A percentile compares a stretch with the other conserved stretches of the same genome.
These are phyloP conservation scores for Syzygium malaccense DNA, from an alignment of 441 rosid species.

Conservation along the genomic window DNA sequence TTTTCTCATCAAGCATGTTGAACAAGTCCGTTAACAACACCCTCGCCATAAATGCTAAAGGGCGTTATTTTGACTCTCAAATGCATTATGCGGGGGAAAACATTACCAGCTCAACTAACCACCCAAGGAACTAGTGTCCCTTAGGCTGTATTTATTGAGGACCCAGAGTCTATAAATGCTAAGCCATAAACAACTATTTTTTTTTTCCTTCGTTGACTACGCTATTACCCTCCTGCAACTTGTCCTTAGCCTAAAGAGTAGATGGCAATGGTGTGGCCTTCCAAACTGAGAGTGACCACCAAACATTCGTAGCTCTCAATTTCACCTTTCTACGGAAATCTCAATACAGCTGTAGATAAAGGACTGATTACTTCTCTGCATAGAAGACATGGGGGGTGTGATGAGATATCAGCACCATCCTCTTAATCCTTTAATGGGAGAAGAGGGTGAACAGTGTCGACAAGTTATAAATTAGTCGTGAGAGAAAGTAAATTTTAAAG, in stretches of 20 bases:
- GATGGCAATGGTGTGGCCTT: neutral
- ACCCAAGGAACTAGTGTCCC: neutral
- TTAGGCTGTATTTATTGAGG: neutral
- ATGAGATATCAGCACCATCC: neutral
- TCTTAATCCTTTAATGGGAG: neutral
- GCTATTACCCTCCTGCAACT: neutral
- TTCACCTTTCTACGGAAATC: neutral
- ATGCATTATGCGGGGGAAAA: neutral
- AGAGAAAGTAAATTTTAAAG: neutral
- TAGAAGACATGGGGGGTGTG: neutral
- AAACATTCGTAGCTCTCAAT: neutral
- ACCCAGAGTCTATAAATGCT: too few relatives aligned
- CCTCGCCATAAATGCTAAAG: neutral
- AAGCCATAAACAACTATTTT: neutral
- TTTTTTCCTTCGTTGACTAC: neutral
- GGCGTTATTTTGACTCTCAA: neutral
- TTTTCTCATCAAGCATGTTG: neutral
- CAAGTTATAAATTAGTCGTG: neutral
- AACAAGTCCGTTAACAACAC: neutral
- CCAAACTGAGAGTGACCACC: neutral
- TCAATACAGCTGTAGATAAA: neutral
- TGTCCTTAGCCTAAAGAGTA: neutral
- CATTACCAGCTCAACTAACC: neutral
- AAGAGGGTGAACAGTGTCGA: neutral
- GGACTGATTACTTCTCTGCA: neutral